Conservation (phyloP, 768 basidiomycete species). For the Kwoniella dendrophila region DNA sequence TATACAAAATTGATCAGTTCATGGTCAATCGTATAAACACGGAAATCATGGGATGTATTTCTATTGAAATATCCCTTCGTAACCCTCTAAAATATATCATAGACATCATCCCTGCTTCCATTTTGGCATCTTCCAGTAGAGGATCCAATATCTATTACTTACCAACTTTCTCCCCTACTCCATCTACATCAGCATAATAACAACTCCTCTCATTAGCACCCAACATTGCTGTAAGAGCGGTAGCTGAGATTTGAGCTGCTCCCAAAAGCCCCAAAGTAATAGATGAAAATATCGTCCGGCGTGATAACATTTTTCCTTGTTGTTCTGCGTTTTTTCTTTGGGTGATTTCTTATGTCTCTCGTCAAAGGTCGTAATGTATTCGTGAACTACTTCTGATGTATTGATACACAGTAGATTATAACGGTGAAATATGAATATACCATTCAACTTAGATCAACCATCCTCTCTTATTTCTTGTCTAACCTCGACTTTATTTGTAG, state of each 20-base stretch:
- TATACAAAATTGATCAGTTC: too few relatives aligned
- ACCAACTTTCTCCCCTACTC: conserved; percentile 67
- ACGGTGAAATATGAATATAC: too few relatives aligned
- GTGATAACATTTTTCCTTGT: conserved; percentile 2
- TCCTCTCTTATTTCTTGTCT: too few relatives aligned
- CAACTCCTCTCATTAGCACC: conserved; percentile 62
- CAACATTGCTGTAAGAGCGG: conserved; percentile 55
- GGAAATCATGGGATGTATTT: background rate
- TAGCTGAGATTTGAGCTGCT: conserved; percentile 30
- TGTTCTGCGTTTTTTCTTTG: background rate
- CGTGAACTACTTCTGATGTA: background rate
- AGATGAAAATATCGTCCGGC: conserved; percentile 7
- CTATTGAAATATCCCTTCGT: background rate
- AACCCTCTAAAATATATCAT: background rate
- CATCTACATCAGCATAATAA: conserved; percentile 93
- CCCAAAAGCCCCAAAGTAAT: conserved; percentile 2
- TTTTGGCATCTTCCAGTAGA: too few relatives aligned
- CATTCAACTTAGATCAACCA: too few relatives aligned
- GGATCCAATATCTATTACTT: too few relatives aligned
- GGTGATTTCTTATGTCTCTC: background rate
- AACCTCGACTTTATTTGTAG: too few relatives aligned
- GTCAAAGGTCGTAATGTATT: background rate
- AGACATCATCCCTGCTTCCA: too few relatives aligned
- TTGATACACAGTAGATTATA: too few relatives aligned
- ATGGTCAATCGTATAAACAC: too few relatives aligned